Evolutionary conservation across 306 rosid genomes (phyloP), one percentile per base, ranked within the genome.

Genomic region (Rosa lucieae): DNA sequence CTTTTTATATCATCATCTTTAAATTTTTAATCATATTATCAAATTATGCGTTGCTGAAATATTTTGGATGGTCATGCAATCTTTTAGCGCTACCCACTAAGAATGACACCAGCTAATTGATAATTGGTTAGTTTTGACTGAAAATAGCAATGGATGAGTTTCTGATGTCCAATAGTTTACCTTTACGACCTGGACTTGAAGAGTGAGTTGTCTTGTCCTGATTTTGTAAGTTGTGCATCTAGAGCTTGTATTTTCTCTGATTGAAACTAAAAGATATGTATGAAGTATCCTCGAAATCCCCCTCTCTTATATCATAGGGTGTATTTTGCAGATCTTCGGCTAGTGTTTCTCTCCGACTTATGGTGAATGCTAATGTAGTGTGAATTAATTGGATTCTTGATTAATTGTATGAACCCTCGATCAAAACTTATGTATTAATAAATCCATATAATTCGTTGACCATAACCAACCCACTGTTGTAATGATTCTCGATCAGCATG

Each of bases 171-270:
- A 84, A 80, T 76, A 84, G 82, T 76, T 83, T 87, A 79, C 91
- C 94, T 75, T 81, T 92, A 71, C 92, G 97, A 49, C 97, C 99
- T 80, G 99, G 97, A 83, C 86, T 89, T 84, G 91, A 89, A 88
- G 91, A 88, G 99, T 92, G 86, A 89, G 99, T 87, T 83, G 37
- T 66, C 83, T 75, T 20, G 15, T 70, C 61, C 76, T 82, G 81
- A 70, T 63, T 79, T 83, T 37, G 37, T 51, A 42, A 65, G 66
- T 67, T 78, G 49, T 63, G 32, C 80, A 77, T 55, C 62, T 14
- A 59, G 71, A 74, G 61, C 62, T 39, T 77, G 37, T 55, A 44
- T 43, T 56, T 70, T 77, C 37, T 79, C 66, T 46, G 29, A 52
- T 78, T 78, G 68, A 74, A 78, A 32, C 70, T 66, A 48, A 23